A percentile compares a stretch with the other conserved stretches of the same genome.
Evolutionary conservation across 257 asterid species (phyloP).

Genomic region (Solanum chiquidenum): DNA sequence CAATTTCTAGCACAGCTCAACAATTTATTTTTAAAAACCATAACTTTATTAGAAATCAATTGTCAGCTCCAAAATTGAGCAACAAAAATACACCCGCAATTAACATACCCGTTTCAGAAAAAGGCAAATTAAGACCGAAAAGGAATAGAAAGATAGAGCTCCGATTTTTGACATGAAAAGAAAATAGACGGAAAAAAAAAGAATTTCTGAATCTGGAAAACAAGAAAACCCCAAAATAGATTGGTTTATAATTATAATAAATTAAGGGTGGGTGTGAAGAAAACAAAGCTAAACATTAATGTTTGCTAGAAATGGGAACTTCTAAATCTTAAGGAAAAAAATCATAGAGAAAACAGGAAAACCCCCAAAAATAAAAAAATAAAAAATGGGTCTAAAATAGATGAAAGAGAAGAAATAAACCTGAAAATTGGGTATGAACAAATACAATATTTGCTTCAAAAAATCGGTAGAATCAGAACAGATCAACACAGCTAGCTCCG

Average conservation of each 20-base stretch:
- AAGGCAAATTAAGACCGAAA: background rate
- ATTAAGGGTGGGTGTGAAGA: background rate
- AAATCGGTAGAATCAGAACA: background rate
- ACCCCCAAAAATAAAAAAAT: background rate
- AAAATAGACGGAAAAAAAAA: background rate
- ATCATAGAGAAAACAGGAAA: background rate
- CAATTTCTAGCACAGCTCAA: background rate
- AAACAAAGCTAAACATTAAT: background rate
- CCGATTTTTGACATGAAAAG: background rate
- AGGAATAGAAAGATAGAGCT: background rate
- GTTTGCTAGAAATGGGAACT: background rate
- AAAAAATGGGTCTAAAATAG: background rate
- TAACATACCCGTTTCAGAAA: background rate
- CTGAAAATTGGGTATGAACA: background rate
- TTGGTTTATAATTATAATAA: background rate
- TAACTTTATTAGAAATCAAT: background rate
- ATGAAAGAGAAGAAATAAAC: background rate
- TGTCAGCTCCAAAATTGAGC: background rate
- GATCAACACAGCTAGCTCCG: background rate
- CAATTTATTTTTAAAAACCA: background rate
- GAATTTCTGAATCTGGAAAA: background rate
- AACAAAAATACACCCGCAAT: background rate
- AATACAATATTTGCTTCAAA: background rate
- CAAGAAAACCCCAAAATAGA: background rate
- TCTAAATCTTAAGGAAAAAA: background rate